Percentiles rank a stretch among this genome's conserved stretches.
These are phyloP conservation scores for Talaromyces funiculosus DNA, from an alignment of 2,329 filamentous ascomycete genomes.

Conservation along the genomic window DNA sequence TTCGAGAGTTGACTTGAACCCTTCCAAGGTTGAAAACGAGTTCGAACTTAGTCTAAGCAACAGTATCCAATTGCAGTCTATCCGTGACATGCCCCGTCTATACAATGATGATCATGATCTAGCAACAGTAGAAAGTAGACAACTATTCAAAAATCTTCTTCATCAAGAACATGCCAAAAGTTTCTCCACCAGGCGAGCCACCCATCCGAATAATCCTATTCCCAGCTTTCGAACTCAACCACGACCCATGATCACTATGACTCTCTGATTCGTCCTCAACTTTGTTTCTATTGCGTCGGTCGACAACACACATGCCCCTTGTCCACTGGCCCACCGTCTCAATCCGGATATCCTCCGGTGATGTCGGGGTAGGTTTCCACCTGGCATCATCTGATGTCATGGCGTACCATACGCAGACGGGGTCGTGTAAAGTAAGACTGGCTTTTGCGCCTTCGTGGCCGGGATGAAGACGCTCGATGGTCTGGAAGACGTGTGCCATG, in stretches of 20 bases:
- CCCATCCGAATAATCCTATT: slow-evolving; percentile 76
- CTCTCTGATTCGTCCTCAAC: slow-evolving; percentile 49
- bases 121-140: not conserved
- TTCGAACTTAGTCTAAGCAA: not conserved
- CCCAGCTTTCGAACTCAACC: slow-evolving; percentile 67
- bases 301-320: slow-evolving; percentile 79
- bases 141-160: slow-evolving; percentile 14
- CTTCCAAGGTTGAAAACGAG: not conserved
- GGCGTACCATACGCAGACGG: slow-evolving; percentile 73
- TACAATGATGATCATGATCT: not conserved
- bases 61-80: not conserved
- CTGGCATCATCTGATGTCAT: slow-evolving; percentile 45
- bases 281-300: slow-evolving; percentile 55
- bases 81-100: not conserved
- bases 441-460: slow-evolving; percentile 46
- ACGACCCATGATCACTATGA: slow-evolving; percentile 66
- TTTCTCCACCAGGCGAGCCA: slow-evolving; percentile 34
- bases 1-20: not conserved
- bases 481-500: slow-evolving; percentile 63
- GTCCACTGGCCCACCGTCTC: slow-evolving; percentile 95
- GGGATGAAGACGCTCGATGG: slow-evolving; percentile 59
- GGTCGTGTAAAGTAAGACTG: slow-evolving; percentile 67
- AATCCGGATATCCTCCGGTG: slow-evolving; percentile 74
- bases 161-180: slow-evolving; percentile 13
- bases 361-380: slow-evolving; percentile 45